These are phyloP conservation scores for Puccinia triticina DNA, from an alignment of 1,284 basidiomycete species.

Conservation along the genomic window DNA sequence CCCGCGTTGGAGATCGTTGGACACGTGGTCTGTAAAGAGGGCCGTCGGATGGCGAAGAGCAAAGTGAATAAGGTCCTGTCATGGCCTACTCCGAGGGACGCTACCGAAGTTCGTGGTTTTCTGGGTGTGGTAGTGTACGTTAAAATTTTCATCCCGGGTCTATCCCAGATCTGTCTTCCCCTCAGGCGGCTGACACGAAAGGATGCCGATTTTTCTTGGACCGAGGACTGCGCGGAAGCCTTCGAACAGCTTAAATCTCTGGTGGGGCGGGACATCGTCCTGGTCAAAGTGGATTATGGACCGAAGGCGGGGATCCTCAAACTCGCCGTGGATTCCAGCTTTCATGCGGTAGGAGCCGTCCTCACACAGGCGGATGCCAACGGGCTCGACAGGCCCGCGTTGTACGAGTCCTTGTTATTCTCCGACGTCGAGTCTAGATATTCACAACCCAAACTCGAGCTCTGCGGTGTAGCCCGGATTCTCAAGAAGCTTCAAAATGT, in stretches of 20 bases:
- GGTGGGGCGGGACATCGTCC: no score
- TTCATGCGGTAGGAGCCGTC: neutral
- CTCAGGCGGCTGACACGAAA: constrained; percentile 13
- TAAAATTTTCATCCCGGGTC: constrained; percentile 4
- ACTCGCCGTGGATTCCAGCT: neutral
- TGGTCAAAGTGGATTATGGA: no score
- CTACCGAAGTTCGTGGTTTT: constrained; percentile 16
- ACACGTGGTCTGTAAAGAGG: constrained; percentile 1
- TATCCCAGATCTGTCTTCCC: neutral
- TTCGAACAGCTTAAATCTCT: no score
- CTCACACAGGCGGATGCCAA: no score
- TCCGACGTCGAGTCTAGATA: neutral
- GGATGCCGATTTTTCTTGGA: no score
- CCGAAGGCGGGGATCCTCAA: no score
- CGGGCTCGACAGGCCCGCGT: no score
- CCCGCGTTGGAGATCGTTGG: constrained; percentile 19
- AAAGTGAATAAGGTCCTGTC: neutral
- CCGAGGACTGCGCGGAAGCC: no score
- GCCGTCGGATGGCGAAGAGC: neutral
- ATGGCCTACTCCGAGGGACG: neutral
- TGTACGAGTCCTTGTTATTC: no score
- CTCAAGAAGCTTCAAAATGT: neutral
- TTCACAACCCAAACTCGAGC: constrained; percentile 17
- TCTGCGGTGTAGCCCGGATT: constrained; percentile 18
- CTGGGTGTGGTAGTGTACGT: constrained; percentile 2